phyloP scores from a whole-genome alignment of 768 basidiomycete species.

The Collybia sordida region DNA sequence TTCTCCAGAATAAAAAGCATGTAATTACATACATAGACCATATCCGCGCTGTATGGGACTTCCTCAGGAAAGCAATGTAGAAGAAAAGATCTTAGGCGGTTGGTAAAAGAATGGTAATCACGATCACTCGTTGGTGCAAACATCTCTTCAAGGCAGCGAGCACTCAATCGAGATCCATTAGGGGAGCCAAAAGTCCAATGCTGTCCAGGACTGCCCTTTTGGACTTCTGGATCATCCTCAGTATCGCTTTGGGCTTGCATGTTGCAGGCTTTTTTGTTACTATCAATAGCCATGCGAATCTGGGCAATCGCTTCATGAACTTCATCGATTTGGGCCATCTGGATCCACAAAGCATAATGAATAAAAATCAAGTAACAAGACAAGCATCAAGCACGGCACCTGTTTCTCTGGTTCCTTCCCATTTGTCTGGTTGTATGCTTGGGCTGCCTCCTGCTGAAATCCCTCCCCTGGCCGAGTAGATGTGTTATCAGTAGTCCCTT shows the following conservation, averaged over 20 bases:
- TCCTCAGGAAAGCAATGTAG: constrained; percentile 11
- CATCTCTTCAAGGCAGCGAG: too few relatives aligned
- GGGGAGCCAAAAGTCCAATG: too few relatives aligned
- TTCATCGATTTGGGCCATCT: constrained; percentile 26
- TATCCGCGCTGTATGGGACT: constrained; percentile 11
- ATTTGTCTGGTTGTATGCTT: constrained; percentile 27
- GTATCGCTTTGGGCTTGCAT: too few relatives aligned
- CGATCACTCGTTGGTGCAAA: too few relatives aligned
- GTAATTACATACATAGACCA: constrained; percentile 11
- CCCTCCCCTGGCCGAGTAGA: constrained; percentile 28
- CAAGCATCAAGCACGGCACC: constrained; percentile 13
- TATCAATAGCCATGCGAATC: constrained; percentile 23
- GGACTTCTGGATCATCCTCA: too few relatives aligned
- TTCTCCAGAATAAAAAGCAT: not conserved
- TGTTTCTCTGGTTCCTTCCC: constrained; percentile 24
- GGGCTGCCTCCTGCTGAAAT: constrained; percentile 27
- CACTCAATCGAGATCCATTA: too few relatives aligned
- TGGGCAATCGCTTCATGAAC: constrained; percentile 25
- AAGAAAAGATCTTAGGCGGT: constrained; percentile 12
- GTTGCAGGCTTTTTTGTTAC: constrained; percentile 12
- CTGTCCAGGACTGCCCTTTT: too few relatives aligned
- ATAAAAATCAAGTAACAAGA: not conserved
- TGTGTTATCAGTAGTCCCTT: constrained; percentile 26
- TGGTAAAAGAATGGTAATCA: constrained; percentile 6
- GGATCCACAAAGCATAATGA: constrained; percentile 1